Evolutionary conservation across 2,329 filamentous ascomycete genomes (phyloP).

Genomic region (Davidsoniella australis): DNA sequence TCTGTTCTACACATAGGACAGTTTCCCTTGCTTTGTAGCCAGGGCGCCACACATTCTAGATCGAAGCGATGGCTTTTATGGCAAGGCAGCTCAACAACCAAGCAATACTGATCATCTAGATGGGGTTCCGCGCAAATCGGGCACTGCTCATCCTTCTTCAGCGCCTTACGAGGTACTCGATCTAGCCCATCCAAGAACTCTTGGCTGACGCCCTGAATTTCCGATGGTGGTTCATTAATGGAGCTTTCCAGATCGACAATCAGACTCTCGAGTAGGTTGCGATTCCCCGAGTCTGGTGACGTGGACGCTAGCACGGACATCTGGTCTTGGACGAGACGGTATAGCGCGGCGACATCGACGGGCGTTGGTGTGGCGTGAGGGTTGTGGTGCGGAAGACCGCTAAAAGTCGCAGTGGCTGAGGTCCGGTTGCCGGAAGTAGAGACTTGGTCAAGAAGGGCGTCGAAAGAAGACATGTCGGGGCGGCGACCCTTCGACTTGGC

Average conservation of each 20-base stretch:
- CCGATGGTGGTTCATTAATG: constrained; percentile 34
- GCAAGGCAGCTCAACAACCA: constrained; percentile 49
- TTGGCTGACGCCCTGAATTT: constrained; percentile 38
- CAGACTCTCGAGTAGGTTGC: constrained; percentile 35
- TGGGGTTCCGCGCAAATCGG: constrained; percentile 47
- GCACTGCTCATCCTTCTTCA: constrained; percentile 36
- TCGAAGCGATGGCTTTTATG: constrained; percentile 42
- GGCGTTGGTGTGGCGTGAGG: constrained; percentile 43
- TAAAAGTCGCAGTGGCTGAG: constrained; percentile 17
- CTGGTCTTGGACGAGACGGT: constrained; percentile 42
- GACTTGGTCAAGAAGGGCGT: constrained; percentile 38
- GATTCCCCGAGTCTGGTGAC: constrained; percentile 29
- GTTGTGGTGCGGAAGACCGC: constrained; percentile 26
- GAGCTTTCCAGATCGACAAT: constrained; percentile 30
- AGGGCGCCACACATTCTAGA: constrained; percentile 50
- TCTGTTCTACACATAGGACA: constrained; percentile 47
- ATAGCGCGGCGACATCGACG: constrained; percentile 38
- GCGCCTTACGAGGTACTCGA: constrained; percentile 33
- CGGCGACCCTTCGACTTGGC: constrained; percentile 26
- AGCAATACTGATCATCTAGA: constrained; percentile 42
- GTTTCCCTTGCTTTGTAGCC: constrained; percentile 45
- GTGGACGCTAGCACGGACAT: constrained; percentile 32
- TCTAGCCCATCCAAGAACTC: constrained; percentile 43
- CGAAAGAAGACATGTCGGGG: constrained; percentile 48
- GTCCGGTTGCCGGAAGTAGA: constrained; percentile 20